phyloP scores from a whole-genome alignment of 495 filamentous ascomycete genomes.

The Astrothelium subdiscretum region DNA sequence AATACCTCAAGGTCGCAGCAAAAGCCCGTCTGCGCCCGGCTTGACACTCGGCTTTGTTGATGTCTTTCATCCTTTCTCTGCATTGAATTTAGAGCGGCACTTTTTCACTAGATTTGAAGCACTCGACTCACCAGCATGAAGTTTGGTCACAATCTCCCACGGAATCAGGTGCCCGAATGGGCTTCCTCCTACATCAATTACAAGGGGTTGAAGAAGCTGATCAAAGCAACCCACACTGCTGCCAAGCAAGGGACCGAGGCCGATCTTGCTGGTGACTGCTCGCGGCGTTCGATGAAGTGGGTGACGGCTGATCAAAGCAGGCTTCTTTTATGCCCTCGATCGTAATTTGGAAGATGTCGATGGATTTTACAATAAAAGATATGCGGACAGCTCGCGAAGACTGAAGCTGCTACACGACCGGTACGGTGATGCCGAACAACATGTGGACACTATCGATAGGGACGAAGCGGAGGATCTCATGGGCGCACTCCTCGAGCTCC shows the following conservation, averaged over 20 bases:
- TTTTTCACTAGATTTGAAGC: not conserved
- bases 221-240: slow-evolving; percentile 60
- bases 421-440: slow-evolving; percentile 53
- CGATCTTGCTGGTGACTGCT: slow-evolving; percentile 51
- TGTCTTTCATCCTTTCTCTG: not conserved
- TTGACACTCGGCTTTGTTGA: not conserved
- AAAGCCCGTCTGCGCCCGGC: not conserved
- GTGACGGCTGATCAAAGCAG: slow-evolving; percentile 38
- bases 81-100: not conserved
- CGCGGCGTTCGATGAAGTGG: slow-evolving; percentile 1
- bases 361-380: slow-evolving; percentile 91
- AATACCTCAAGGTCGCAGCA: not conserved
- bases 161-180: slow-evolving; percentile 97
- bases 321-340: slow-evolving; percentile 89
- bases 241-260: slow-evolving; percentile 55
- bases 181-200: slow-evolving; percentile 88
- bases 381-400: slow-evolving; percentile 65
- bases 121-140: slow-evolving; percentile 19
- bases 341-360: slow-evolving; percentile 94
- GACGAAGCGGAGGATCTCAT: slow-evolving; percentile 85
- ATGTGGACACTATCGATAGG: slow-evolving; percentile 41
- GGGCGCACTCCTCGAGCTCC: slow-evolving; percentile 74
- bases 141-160: slow-evolving; percentile 50
- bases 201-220: slow-evolving; percentile 87
- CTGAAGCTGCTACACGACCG: slow-evolving; percentile 74